Percentiles rank a stretch among this genome's conserved stretches.
Evolutionary conservation across 2,329 filamentous ascomycete species (phyloP).

Genomic region (Cryphonectria parasitica): DNA sequence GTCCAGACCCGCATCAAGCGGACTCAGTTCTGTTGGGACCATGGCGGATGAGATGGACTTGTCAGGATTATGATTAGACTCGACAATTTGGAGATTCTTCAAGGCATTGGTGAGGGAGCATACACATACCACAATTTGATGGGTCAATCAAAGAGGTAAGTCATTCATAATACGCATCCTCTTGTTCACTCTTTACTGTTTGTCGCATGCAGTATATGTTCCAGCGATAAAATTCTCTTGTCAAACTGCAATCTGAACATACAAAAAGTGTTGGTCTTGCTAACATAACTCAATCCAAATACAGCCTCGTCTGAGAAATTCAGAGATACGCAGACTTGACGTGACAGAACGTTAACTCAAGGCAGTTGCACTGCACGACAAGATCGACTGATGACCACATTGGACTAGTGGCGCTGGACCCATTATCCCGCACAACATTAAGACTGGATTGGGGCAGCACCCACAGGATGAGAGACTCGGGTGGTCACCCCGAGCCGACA

Average conservation of each 20-base stretch:
- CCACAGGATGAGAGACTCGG: not conserved
- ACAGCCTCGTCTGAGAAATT: not conserved
- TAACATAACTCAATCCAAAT: not conserved
- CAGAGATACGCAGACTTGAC: not conserved
- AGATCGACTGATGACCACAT: not conserved
- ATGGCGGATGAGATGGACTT: constrained; percentile 54
- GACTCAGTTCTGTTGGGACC: constrained; percentile 58
- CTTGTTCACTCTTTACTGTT: not conserved
- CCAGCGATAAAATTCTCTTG: not conserved
- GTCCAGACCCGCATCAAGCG: constrained; percentile 56
- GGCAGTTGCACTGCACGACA: not conserved
- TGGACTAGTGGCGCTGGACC: not conserved
- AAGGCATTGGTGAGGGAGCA: not conserved
- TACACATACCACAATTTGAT: not conserved
- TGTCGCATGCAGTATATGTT: not conserved
- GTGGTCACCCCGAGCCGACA: not conserved
- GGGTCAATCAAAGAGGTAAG: not conserved
- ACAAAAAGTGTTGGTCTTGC: not conserved
- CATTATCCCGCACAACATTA: not conserved
- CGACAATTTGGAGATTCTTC: not conserved
- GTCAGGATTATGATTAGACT: constrained; percentile 35
- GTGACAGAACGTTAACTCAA: not conserved
- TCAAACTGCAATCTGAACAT: not conserved
- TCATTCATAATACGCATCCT: not conserved
- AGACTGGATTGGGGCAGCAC: not conserved